Evolutionary conservation across 2,329 filamentous ascomycete genomes (phyloP).

Genomic region (Scytalidium sp.): DNA sequence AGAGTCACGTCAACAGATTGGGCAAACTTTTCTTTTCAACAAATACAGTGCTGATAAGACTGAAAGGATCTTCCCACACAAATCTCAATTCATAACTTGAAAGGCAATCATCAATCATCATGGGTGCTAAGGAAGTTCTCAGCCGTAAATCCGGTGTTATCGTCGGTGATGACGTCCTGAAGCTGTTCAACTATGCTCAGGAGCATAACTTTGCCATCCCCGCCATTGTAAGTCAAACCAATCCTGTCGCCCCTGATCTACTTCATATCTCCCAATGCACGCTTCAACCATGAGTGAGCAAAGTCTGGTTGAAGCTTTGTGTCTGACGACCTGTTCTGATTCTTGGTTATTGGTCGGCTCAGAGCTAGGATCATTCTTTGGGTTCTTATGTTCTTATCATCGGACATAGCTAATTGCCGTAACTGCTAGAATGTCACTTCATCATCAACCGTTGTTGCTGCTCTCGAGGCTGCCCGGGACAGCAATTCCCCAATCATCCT

Average conservation of each 20-base stretch:
- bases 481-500: constrained; percentile 88
- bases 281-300: too few species aligned
- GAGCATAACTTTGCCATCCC: constrained; percentile 87
- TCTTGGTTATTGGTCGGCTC: too few species aligned
- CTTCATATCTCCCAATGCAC: too few species aligned
- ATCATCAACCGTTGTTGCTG: constrained; percentile 79
- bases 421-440: constrained; percentile 86
- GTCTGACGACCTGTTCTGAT: too few species aligned
- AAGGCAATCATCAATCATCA: constrained; percentile 27
- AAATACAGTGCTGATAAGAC: not conserved
- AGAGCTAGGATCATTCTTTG: not conserved
- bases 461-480: constrained; percentile 93
- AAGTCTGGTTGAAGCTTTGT: too few species aligned
- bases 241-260: too few species aligned
- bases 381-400: not conserved
- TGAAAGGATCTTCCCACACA: constrained; percentile 8
- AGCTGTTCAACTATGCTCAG: constrained; percentile 86
- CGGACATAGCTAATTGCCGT: constrained; percentile 7
- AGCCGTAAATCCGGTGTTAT: constrained; percentile 65
- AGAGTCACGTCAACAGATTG: not conserved
- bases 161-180: constrained; percentile 62
- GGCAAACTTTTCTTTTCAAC: not conserved
- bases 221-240: constrained; percentile 57
- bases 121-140: constrained; percentile 52
- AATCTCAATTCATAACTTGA: constrained; percentile 5